A percentile compares a stretch with the other conserved stretches of the same genome.
These are phyloP conservation scores for Alternaria conjuncta DNA, from an alignment of 2,329 filamentous ascomycete species.

Conservation along the genomic window DNA sequence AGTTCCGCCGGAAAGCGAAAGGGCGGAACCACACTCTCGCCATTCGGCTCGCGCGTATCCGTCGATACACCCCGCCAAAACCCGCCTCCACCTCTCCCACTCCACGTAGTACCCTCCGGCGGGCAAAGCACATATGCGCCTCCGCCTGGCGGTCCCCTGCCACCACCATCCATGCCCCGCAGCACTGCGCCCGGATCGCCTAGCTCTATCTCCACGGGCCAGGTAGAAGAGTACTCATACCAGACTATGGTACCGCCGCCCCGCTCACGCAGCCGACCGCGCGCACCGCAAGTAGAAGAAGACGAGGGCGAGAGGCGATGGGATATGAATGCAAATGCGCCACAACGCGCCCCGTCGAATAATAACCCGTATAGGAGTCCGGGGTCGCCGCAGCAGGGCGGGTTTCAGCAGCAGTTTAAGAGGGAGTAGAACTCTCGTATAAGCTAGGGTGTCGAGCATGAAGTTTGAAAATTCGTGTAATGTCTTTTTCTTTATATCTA, in stretches of 20 bases:
- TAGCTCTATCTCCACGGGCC: constrained; percentile 39
- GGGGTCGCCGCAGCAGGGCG: constrained; percentile 3
- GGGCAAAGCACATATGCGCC: constrained; percentile 34
- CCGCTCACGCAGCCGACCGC: constrained; percentile 26
- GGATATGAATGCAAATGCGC: constrained; percentile 4
- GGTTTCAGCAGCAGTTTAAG: constrained; percentile 8
- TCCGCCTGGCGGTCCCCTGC: constrained; percentile 18
- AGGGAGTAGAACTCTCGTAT: constrained; percentile 6
- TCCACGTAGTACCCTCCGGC: constrained; percentile 30
- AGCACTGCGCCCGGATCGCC: constrained; percentile 38
- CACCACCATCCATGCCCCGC: constrained; percentile 21
- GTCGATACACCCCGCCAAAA: constrained; percentile 25
- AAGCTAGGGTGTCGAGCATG: background rate
- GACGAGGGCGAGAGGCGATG: constrained; percentile 25
- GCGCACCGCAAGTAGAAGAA: constrained; percentile 22
- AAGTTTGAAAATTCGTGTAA: background rate
- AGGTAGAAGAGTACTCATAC: constrained; percentile 43
- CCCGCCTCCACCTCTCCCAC: constrained; percentile 39
- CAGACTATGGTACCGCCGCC: constrained; percentile 42
- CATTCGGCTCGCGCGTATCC: constrained; percentile 23
- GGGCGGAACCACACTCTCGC: constrained; percentile 34
- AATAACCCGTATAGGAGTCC: constrained; percentile 25
- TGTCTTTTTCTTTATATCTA: background rate
- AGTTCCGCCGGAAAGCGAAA: constrained; percentile 54
- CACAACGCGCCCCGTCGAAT: background rate